Evolutionary conservation across 73 alveolate species (phyloP).

Genomic region (Paraurostyla sp.): DNA sequence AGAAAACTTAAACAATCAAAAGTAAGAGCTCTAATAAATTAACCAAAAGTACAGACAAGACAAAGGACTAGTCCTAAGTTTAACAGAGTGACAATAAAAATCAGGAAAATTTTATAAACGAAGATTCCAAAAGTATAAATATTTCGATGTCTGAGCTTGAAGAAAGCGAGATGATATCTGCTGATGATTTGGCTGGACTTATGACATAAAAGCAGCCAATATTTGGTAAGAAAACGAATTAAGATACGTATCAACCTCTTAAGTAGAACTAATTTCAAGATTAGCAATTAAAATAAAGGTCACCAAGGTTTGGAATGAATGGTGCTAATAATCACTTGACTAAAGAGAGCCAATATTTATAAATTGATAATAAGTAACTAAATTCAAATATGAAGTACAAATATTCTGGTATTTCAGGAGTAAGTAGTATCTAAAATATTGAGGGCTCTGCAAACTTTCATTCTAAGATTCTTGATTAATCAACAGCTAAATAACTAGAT

Average conservation of each 20-base stretch:
- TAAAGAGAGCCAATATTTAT: no score
- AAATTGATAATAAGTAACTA: no score
- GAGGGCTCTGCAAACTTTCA: no score
- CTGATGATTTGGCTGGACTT: constrained; percentile 11
- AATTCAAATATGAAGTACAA: neutral
- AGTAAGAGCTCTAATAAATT: neutral
- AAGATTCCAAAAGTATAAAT: constrained; percentile 32
- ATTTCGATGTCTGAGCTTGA: constrained; percentile 7
- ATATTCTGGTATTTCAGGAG: constrained; percentile 20
- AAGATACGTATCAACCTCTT: neutral
- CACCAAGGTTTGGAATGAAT: neutral
- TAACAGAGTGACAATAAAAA: neutral
- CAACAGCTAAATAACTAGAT: no score
- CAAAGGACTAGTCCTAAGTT: neutral
- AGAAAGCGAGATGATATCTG: constrained; percentile 6
- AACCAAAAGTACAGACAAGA: neutral
- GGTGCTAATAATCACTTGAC: no score
- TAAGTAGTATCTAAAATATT: constrained; percentile 21
- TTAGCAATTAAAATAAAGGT: neutral
- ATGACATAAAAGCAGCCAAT: constrained; percentile 5
- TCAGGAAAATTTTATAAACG: neutral
- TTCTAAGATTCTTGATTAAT: no score
- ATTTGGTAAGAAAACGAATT: neutral
- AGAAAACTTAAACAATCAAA: neutral
- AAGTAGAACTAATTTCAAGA: neutral